Conservation (phyloP, 192 early-diverging fungal genomes). For the Entrophospora sp. region DNA sequence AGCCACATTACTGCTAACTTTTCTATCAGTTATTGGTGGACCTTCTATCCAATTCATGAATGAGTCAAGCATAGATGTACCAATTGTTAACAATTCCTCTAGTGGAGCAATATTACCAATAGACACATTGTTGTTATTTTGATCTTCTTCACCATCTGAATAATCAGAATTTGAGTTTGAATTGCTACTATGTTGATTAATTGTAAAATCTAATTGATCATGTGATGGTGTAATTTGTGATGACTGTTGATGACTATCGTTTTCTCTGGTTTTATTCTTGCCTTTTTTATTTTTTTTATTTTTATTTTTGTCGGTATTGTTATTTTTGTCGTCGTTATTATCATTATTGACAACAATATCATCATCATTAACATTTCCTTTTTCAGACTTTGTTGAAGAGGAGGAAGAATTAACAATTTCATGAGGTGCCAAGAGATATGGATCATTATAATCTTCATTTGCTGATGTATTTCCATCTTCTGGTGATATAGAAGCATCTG, state of each 20-base stretch:
- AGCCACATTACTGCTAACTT: background rate
- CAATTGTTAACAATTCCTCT: background rate
- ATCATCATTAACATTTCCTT: background rate
- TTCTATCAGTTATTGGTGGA: too few relatives aligned
- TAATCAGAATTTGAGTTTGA: background rate
- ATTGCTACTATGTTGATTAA: background rate
- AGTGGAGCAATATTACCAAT: background rate
- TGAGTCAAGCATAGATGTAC: slow-evolving; percentile 17
- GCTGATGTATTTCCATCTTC: slow-evolving; percentile 7
- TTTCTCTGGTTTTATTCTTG: background rate
- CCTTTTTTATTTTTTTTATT: background rate
- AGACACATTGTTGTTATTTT: background rate
- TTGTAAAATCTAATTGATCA: background rate
- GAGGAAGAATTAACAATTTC: background rate
- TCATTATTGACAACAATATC: too few relatives aligned
- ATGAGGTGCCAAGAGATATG: background rate
- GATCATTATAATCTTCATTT: slow-evolving; percentile 1
- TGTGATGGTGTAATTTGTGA: too few relatives aligned
- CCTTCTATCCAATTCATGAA: slow-evolving; percentile 29
- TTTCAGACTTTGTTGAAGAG: slow-evolving; percentile 1
- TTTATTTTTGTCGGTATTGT: too few relatives aligned
- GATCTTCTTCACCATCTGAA: background rate
- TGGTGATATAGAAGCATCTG: background rate
- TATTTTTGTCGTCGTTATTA: too few relatives aligned
- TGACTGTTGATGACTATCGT: background rate